Evolutionary conservation across 2,329 filamentous ascomycete species (phyloP).

Genomic region (Metarhizium rileyi): DNA sequence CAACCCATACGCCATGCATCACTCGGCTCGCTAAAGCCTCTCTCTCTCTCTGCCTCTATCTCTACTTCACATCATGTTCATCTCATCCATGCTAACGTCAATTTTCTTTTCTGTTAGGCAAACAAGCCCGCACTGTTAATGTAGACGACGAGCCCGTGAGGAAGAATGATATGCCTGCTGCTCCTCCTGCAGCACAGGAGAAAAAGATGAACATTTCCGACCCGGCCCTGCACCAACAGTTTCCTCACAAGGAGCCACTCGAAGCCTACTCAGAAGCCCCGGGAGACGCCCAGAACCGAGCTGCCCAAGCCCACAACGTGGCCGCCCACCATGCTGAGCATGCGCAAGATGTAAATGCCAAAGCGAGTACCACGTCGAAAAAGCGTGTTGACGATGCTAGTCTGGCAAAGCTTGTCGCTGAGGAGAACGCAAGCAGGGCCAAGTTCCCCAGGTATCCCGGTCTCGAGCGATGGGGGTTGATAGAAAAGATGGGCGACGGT

Average conservation of each 20-base stretch:
- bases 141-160: constrained; percentile 38
- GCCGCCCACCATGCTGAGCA: constrained; percentile 54
- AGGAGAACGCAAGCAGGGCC: constrained; percentile 77
- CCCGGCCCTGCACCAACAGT: constrained; percentile 27
- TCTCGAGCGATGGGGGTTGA: constrained; percentile 58
- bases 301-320: constrained; percentile 55
- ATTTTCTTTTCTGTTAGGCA: constrained; percentile 42
- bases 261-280: constrained; percentile 54
- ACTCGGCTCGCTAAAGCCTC: too few relatives aligned
- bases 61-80: neutral
- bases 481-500: constrained; percentile 98
- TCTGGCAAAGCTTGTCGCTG: constrained; percentile 76
- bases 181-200: constrained; percentile 42
- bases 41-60: too few relatives aligned
- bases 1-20: neutral
- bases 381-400: constrained; percentile 51
- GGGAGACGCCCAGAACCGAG: constrained; percentile 54
- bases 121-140: constrained; percentile 69
- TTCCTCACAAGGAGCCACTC: constrained; percentile 34
- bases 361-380: constrained; percentile 14
- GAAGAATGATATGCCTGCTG: constrained; percentile 41
- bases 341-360: constrained; percentile 40
- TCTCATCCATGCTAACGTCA: neutral
- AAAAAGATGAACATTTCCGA: constrained; percentile 45
- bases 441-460: constrained; percentile 62